Percentiles rank a stretch among this genome's conserved stretches.
Conservation (phyloP, 192 early-diverging fungal species). For the Coemansia erecta region DNA sequence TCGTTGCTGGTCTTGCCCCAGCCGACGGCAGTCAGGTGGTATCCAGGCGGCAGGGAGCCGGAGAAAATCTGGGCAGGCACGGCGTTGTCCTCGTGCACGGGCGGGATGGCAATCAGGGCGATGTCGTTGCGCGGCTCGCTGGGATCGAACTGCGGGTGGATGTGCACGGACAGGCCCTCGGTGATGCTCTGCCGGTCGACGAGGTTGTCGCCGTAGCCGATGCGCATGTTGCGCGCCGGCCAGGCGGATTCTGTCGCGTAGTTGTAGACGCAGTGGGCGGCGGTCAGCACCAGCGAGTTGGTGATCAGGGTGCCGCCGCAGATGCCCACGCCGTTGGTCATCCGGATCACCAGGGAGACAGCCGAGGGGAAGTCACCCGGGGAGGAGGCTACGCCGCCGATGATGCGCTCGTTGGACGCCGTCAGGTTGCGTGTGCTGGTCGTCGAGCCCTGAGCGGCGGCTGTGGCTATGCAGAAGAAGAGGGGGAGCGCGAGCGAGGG, state of each 20-base stretch:
- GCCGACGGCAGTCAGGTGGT: slow-evolving; percentile 28
- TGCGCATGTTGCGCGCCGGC: slow-evolving; percentile 6
- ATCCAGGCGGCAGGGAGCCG: slow-evolving; percentile 14
- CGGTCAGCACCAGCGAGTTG: slow-evolving; percentile 25
- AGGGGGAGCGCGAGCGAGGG: not conserved
- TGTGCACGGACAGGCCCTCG: slow-evolving; percentile 9
- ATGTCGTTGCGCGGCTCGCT: slow-evolving; percentile 20
- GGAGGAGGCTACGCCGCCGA: slow-evolving; percentile 21
- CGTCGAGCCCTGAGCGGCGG: not conserved
- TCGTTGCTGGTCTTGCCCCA: slow-evolving; percentile 30
- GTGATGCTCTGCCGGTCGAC: slow-evolving; percentile 5
- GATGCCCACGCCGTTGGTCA: slow-evolving; percentile 12
- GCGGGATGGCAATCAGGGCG: slow-evolving; percentile 21
- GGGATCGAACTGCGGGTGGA: slow-evolving; percentile 25
- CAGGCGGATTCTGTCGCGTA: not conserved
- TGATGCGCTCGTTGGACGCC: slow-evolving; percentile 25
- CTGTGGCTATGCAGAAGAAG: not conserved
- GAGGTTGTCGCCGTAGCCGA: slow-evolving; percentile 26
- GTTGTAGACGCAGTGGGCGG: slow-evolving; percentile 43
- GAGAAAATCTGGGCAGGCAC: slow-evolving; percentile 18
- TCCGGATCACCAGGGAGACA: slow-evolving; percentile 25
- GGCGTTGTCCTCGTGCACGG: not conserved
- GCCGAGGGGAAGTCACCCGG: slow-evolving; percentile 17
- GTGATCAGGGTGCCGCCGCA: slow-evolving; percentile 42
- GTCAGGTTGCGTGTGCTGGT: not conserved